A percentile compares a stretch with the other conserved stretches of the same genome.
These are phyloP conservation scores for Boletus fagicola DNA, from an alignment of 768 basidiomycete genomes.

Conservation along the genomic window DNA sequence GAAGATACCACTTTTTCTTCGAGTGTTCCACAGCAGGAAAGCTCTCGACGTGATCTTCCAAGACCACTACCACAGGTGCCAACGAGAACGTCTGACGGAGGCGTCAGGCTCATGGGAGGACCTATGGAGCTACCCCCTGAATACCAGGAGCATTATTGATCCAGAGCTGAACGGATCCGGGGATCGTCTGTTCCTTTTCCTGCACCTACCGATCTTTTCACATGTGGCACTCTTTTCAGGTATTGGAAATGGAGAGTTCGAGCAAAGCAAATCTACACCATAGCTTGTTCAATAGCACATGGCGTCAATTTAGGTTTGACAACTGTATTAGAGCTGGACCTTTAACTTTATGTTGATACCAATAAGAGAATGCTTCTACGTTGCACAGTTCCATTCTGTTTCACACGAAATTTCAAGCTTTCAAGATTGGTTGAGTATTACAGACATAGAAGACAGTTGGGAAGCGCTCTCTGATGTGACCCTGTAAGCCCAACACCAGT, in stretches of 20 bases:
- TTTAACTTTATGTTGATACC: not conserved
- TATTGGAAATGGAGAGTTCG: not conserved
- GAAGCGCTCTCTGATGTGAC: not conserved
- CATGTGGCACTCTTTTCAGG: not conserved
- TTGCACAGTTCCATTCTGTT: not conserved
- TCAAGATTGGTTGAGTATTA: too few species aligned
- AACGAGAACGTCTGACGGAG: slow-evolving; percentile 4
- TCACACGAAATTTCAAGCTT: too few species aligned
- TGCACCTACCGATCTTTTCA: not conserved
- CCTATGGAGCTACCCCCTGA: not conserved
- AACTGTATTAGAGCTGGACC: not conserved
- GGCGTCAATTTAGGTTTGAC: not conserved
- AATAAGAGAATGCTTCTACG: not conserved
- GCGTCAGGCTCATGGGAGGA: not conserved
- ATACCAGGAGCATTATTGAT: slow-evolving; percentile 1
- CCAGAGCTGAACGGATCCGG: not conserved
- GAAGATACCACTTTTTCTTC: not conserved
- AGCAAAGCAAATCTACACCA: not conserved
- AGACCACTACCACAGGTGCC: not conserved
- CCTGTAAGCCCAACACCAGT: not conserved
- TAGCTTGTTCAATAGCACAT: not conserved
- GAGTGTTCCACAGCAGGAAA: not conserved
- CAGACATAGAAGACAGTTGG: not conserved
- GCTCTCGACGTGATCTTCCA: not conserved
- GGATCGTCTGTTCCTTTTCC: not conserved